Base-by-base conservation (phyloP, 2,329 filamentous ascomycete genomes). In the Paradendryphiella salina region DNA sequence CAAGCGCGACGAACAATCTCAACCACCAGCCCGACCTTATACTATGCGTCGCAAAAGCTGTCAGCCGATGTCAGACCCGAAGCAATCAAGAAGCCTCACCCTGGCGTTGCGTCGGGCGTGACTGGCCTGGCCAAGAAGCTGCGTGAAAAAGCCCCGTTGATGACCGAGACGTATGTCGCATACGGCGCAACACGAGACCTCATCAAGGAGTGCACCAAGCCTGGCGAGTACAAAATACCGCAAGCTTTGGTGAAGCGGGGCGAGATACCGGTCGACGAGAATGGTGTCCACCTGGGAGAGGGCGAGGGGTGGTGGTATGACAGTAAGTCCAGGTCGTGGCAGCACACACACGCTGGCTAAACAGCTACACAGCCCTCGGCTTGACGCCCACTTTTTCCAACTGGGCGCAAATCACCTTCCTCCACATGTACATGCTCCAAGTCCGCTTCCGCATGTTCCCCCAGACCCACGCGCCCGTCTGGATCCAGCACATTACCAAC, bases 341-440 rank as follows among this genome's bases (percentile, higher is more conserved):
- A 23, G 11, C 6, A 39, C 20, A 7, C 40, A 34, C 10, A 18
- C 37, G 23, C 13, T 36, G 33, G 47, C 54, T 66, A 50, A 69
- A 43, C 34, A 28, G 3, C n/a, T 45, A 31, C 33, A 42, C 65
- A 96, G 90, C 86, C 43, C 84, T 96, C 57, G 83, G 83, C 20
- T 83, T 99, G 14, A 80, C 83, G 26, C 89, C 91, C 0, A 97
- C 91, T 0, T 99, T 99, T 75, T 92, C 87, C 70, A 93, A 89
- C 49, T 99, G 94, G 94, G 89, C 91, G 15, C 92, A 97, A 75
- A 87, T 97, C 36, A 94, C 92, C 29, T 96, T 96, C 81, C 82
- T 99, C 51, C 93, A 99, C 79, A 88, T 99, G 82, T 97, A 96
- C 79, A 82, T 96, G 51, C 76, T 97, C 52, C 88, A 89, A 47